Evolutionary conservation across 176 grass and related monocot species (phyloP).

Genomic region (Saccharum spontaneum): DNA sequence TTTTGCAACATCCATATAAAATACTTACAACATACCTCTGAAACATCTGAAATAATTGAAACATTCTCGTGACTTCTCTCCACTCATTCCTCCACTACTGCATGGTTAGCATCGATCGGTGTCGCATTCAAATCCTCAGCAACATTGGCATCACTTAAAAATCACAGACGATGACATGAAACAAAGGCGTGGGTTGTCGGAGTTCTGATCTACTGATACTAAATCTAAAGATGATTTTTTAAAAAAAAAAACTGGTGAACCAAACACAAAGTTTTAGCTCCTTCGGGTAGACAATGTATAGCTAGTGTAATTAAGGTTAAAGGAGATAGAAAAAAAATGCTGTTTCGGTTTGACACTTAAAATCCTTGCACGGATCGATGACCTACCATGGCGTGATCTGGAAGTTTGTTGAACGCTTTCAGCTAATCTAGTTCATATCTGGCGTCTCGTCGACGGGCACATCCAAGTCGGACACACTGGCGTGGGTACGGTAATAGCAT

Average conservation of each 20-base stretch:
- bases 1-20: no score
- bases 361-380: not conserved
- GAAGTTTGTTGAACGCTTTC: constrained; percentile 16
- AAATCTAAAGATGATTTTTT: not conserved
- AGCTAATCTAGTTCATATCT: not conserved
- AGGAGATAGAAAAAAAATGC: not conserved
- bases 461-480: not conserved
- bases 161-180: not conserved
- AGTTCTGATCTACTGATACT: not conserved
- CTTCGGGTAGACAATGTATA: not conserved
- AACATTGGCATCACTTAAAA: not conserved
- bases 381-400: not conserved
- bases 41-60: no score
- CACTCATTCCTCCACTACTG: not conserved
- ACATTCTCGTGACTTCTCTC: no score
- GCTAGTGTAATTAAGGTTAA: not conserved
- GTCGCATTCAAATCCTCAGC: not conserved
- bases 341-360: not conserved
- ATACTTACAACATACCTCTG: no score
- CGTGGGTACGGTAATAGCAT: not conserved
- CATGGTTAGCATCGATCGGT: not conserved
- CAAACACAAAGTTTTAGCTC: no score
- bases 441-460: not conserved
- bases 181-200: not conserved
- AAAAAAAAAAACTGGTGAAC: not conserved